A percentile compares a stretch with the other conserved stretches of the same genome.
Evolutionary conservation across 2,329 filamentous ascomycete genomes (phyloP).

Genomic region (Fusarium sp.): DNA sequence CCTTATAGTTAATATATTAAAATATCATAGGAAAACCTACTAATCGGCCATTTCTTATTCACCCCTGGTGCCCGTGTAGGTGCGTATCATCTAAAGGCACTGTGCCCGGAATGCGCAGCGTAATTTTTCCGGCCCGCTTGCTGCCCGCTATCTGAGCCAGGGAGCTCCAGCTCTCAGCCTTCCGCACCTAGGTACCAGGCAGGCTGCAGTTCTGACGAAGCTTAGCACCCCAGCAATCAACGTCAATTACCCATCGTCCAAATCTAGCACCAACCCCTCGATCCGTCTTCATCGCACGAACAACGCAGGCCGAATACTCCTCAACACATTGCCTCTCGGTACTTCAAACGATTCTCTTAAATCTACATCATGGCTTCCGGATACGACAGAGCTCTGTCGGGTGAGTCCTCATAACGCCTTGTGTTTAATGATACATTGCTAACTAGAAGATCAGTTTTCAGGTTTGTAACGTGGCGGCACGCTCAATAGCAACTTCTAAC

Average conservation of each 20-base stretch:
- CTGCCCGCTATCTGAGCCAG: constrained; percentile 16
- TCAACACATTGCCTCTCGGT: not conserved
- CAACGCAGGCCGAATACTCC: constrained; percentile 7
- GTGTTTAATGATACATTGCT: constrained; percentile 53
- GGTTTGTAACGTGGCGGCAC: constrained; percentile 59
- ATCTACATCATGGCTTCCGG: constrained; percentile 79
- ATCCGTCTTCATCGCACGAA: constrained; percentile 25
- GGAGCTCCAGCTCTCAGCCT: constrained; percentile 49
- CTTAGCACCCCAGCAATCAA: constrained; percentile 46
- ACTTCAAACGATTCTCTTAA: constrained; percentile 1
- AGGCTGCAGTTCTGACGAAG: constrained; percentile 57
- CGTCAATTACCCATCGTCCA: constrained; percentile 38
- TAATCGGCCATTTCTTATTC: no score
- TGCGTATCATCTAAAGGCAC: not conserved
- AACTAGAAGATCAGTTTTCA: constrained; percentile 77
- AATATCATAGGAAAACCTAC: no score
- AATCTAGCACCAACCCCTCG: constrained; percentile 32
- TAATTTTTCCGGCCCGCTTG: constrained; percentile 47
- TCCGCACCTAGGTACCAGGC: constrained; percentile 40
- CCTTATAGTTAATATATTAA: no score
- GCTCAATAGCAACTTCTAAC: constrained; percentile 55
- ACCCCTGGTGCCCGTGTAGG: not conserved
- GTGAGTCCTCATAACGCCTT: constrained; percentile 66
- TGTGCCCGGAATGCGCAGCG: constrained; percentile 38
- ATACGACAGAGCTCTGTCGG: constrained; percentile 99